Base-by-base conservation (phyloP, 768 basidiomycete species). In the Suillus placidus region DNA sequence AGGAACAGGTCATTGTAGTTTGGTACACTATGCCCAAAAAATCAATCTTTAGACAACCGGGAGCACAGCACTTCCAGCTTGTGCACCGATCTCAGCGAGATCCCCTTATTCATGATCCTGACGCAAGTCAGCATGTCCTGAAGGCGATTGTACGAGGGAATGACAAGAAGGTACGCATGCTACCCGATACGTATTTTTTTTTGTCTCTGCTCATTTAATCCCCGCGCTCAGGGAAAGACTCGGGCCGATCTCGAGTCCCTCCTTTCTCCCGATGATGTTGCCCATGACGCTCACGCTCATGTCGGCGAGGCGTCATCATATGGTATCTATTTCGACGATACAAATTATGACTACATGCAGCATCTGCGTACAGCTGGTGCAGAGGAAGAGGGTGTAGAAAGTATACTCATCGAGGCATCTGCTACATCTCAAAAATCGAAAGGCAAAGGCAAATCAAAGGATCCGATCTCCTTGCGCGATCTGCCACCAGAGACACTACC, bases 271-370 rank as follows among this genome's bases (percentile, higher is more conserved):
- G 81, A 84, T 32, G 83, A 86, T 32, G 72, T 86, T 55, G 78
- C 77, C 18, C 83, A 81, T 45, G 85, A 85, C 62, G 72, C 71
- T 16, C 80, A 83, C 62, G 71, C 78, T 32, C 91, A 90, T 67
- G 82, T 91, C 60, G 97, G 97, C 64, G 93, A 99, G 80, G 97
- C 97, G 0, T 81, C 91, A 7, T 74, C 87, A 10, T 96, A 98
- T 76, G 97, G 95, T 4, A 80, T 99, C 73, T 94, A 94, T 79
- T 99, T 87, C 79, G 95, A 99, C 79, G 96, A 99, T 74, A 91
- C 93, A 7, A 86, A 95, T 66, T 99, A 99, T 81, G 93, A 99
- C 78, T 99, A 99, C 81, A 95, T 98, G 93, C 91, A 96, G 76
- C 97, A 99, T 79, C 86, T 99, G 52, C 90, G 94, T 14, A 71